Evolutionary conservation across 306 rosid species (phyloP), one percentile per base, ranked within the genome.

Genomic region (Pterocarpus macrocarpus): DNA sequence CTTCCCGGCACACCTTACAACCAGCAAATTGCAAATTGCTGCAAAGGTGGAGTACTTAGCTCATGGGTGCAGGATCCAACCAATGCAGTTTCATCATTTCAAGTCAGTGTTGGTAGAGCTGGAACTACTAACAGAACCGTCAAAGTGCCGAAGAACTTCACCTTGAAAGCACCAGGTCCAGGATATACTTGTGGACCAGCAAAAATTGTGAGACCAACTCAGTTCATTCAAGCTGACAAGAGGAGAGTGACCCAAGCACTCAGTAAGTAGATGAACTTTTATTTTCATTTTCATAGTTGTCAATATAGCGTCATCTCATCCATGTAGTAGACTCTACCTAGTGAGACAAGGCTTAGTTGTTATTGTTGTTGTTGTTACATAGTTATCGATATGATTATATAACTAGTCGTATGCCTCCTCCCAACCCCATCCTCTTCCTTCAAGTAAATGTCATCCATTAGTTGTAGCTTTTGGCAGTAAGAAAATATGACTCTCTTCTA

Each of bases 1-100:
- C 66, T 94, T 76, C 97, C 96, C 0, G 98, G 98, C 78, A 89
- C 98, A 35, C 96, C 98, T 35, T 94, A 90, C 90, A 94, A 94
- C 78, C 90, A 81, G 80, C 98, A 92, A 85, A 64, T 84, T 36
- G 84, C 96, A n/a, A 94, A 94, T 87, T 94, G 98, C 86, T 92
- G 98, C 90, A 92, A 84, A 83, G 98, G 98, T 5, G 97, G 98
- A 15, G 94, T 94, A n/a, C 94, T 94, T 34, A 85, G 73, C 68
- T 94, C 98, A 8, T 92, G 87, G 90, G 90, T 6, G 7, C 98
- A 94, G 83, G 96, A 94, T 78, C 89, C 96, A 22, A 41, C 63
- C 43, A 85, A 85, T 35, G 91, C 96, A n/a, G 93, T 66, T 4
- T 71, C 89, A 8, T 86, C 98, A 34, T 94, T 94, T 87, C 98